A percentile compares a stretch with the other conserved stretches of the same genome.
Conservation (phyloP, 2,329 filamentous ascomycete genomes). For the Aspergillus latus region DNA sequence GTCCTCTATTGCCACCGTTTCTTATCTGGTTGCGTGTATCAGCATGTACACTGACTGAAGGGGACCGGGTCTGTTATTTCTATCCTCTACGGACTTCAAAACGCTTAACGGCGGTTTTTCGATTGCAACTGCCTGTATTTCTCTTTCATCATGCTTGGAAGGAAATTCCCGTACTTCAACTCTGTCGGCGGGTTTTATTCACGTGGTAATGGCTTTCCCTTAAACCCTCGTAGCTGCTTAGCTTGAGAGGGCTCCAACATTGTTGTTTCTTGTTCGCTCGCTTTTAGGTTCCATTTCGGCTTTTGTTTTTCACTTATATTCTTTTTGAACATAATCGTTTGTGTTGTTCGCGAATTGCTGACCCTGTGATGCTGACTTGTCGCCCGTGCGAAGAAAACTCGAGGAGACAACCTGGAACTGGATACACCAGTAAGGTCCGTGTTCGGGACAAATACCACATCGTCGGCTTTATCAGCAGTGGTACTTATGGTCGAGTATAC, state of each 20-base stretch:
- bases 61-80: neutral
- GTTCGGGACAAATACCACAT: constrained; percentile 94
- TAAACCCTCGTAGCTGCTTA: constrained; percentile 11
- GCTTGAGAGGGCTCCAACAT: constrained; percentile 17
- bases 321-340: neutral
- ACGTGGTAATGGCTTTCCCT: constrained; percentile 40
- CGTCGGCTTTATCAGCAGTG: constrained; percentile 95
- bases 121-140: constrained; percentile 15
- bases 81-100: constrained; percentile 10
- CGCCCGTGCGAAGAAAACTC: constrained; percentile 32
- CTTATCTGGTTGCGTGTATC: constrained; percentile 12
- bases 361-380: constrained; percentile 26
- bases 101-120: constrained; percentile 4
- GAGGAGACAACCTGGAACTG: constrained; percentile 47
- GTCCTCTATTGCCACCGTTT: constrained; percentile 15
- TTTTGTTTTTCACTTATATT: neutral
- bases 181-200: constrained; percentile 40
- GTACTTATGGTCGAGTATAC: constrained; percentile 97
- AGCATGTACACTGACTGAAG: constrained; percentile 16
- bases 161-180: constrained; percentile 40
- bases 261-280: constrained; percentile 17
- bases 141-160: constrained; percentile 40
- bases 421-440: constrained; percentile 71
- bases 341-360: neutral
- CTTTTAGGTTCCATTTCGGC: neutral